Conservation (phyloP, 257 asterid genomes). For the Petunia secreta region DNA sequence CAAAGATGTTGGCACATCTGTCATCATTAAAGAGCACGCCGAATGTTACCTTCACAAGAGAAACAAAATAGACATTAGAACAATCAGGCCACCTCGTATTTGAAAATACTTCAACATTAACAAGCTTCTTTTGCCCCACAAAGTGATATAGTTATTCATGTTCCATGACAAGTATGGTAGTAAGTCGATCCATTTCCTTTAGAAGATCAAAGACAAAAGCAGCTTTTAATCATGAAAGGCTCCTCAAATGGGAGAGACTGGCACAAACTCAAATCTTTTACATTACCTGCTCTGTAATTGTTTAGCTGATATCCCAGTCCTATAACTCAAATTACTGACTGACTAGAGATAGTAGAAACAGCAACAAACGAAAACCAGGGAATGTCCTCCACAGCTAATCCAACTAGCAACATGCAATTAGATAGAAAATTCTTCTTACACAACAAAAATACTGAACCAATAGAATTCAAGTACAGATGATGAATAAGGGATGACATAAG, state of each 20-base stretch:
- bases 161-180: too few relatives aligned
- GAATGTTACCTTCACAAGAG: conserved; percentile 77
- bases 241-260: not conserved
- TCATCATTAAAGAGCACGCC: conserved; percentile 88
- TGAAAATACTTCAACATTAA: not conserved
- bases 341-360: not conserved
- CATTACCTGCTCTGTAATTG: not conserved
- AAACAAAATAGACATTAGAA: conserved; percentile 9
- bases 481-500: not conserved
- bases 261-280: not conserved
- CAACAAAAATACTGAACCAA: not conserved
- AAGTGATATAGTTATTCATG: too few relatives aligned
- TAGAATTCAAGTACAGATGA: not conserved
- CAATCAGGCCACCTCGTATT: not conserved
- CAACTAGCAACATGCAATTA: not conserved
- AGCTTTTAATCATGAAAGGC: not conserved
- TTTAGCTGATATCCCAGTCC: conserved; percentile 6
- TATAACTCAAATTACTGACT: conserved; percentile 4
- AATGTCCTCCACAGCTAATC: not conserved
- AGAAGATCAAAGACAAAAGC: not conserved
- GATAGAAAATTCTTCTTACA: not conserved
- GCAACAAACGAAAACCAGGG: not conserved
- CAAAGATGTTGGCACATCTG: conserved; percentile 92
- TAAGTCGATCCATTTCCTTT: not conserved
- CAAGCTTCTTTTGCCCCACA: too few relatives aligned